phyloP scores from a whole-genome alignment of 176 grass and related monocot species.

The Oryza australiensis region DNA sequence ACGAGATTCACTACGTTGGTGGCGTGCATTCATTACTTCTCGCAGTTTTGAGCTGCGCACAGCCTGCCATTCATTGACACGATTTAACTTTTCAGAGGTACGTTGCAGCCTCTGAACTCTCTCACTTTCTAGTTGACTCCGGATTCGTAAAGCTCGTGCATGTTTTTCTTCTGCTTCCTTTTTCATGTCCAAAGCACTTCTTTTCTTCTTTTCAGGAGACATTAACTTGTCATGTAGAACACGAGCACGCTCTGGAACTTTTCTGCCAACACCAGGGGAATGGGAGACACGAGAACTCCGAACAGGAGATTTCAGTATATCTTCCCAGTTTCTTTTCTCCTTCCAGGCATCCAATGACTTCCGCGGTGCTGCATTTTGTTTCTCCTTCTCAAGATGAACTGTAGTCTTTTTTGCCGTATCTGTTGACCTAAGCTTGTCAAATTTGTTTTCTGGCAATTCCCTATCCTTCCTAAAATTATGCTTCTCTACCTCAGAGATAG shows the following conservation, averaged over 20 bases:
- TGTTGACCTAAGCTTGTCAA: slow-evolving; percentile 50
- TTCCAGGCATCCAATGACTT: slow-evolving; percentile 99
- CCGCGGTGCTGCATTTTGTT: slow-evolving; percentile 63
- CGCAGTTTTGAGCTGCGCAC: slow-evolving; percentile 86
- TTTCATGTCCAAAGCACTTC: slow-evolving; percentile 88
- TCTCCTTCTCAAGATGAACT: slow-evolving; percentile 61
- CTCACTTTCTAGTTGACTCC: slow-evolving; percentile 97
- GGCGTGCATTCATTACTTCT: slow-evolving; percentile 96
- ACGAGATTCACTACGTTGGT: slow-evolving; percentile 87
- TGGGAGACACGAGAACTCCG: slow-evolving; percentile 72
- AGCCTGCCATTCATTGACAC: slow-evolving; percentile 96
- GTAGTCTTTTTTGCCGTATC: slow-evolving; percentile 49
- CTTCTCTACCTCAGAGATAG: slow-evolving; percentile 75
- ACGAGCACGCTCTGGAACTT: slow-evolving; percentile 77
- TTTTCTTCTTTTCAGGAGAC: slow-evolving; percentile 99
- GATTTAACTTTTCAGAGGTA: slow-evolving; percentile 95
- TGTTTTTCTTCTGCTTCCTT: slow-evolving; percentile 98
- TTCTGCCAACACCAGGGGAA: slow-evolving; percentile 79
- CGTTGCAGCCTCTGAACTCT: slow-evolving; percentile 91
- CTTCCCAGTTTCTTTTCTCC: slow-evolving; percentile 98
- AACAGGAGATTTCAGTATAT: slow-evolving; percentile 92
- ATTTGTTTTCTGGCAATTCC: slow-evolving; percentile 64
- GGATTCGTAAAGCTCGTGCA: slow-evolving; percentile 81
- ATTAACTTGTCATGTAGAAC: slow-evolving; percentile 95
- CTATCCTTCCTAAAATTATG: slow-evolving; percentile 61